phyloP scores from a whole-genome alignment of 2,329 filamentous ascomycete genomes.

The Sporothrix variecibatus region DNA sequence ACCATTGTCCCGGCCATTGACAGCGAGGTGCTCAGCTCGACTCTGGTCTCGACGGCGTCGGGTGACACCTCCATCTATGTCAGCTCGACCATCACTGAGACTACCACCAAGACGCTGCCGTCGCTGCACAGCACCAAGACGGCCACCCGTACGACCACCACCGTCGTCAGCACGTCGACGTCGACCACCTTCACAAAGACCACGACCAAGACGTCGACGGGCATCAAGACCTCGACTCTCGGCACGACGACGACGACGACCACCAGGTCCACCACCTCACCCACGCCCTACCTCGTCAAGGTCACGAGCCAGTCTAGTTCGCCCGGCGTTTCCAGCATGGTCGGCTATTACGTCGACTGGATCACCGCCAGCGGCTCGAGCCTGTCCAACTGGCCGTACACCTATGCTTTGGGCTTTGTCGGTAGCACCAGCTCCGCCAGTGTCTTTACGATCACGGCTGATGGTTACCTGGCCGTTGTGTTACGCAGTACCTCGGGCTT shows the following conservation, averaged over 20 bases:
- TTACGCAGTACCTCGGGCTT: not conserved
- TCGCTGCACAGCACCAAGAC: constrained; percentile 21
- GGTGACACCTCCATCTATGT: not conserved
- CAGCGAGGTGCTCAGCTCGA: constrained; percentile 7
- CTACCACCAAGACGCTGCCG: constrained; percentile 16
- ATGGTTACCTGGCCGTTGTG: constrained; percentile 2
- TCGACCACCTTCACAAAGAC: constrained; percentile 16
- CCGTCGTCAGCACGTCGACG: not conserved
- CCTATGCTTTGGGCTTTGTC: constrained; percentile 8
- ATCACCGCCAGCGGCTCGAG: not conserved
- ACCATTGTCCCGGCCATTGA: not conserved
- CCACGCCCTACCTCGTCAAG: not conserved
- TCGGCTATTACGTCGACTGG: not conserved
- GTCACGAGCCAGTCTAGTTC: not conserved
- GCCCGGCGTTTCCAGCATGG: not conserved
- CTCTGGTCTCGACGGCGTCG: constrained; percentile 1
- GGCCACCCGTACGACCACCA: not conserved
- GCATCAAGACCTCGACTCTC: not conserved
- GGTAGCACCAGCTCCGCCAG: not conserved
- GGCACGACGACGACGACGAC: constrained; percentile 21
- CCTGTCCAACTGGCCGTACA: not conserved
- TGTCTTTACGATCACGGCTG: not conserved
- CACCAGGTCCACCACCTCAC: not conserved
- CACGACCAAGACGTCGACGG: not conserved
- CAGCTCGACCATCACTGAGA: constrained; percentile 18